A percentile compares a stretch with the other conserved stretches of the same genome.
phyloP scores from a whole-genome alignment of 345 rosid genomes.

The Euphorbia peplus region DNA sequence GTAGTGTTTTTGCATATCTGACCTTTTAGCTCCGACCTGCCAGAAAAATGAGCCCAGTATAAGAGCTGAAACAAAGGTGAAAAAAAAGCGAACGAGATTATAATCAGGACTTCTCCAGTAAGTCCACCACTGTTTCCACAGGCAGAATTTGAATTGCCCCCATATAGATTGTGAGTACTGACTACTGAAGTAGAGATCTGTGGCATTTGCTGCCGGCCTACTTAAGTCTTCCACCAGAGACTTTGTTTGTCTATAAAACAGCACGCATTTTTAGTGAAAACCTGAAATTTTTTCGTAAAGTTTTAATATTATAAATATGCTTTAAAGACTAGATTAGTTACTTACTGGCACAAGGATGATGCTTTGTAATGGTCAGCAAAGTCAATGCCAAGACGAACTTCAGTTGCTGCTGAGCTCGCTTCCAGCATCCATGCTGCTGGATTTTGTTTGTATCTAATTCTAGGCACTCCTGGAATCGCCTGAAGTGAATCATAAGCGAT shows the following conservation, averaged over 20 bases:
- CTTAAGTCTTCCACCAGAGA: slow-evolving; percentile 51
- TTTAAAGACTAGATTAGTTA: not conserved
- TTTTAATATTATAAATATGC: not conserved
- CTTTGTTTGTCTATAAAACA: slow-evolving; percentile 48
- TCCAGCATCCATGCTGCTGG: slow-evolving; percentile 30
- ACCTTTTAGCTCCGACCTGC: slow-evolving; percentile 58
- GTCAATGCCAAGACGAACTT: slow-evolving; percentile 18
- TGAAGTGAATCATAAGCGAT: slow-evolving; percentile 1
- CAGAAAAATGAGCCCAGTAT: slow-evolving; percentile 62
- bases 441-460: slow-evolving; percentile 13
- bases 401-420: slow-evolving; percentile 23
- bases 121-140: slow-evolving; percentile 72
- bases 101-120: slow-evolving; percentile 79
- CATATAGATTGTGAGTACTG: slow-evolving; percentile 46
- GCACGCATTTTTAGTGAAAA: not conserved
- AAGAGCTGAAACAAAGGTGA: slow-evolving; percentile 49
- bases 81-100: slow-evolving; percentile 53
- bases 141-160: slow-evolving; percentile 63
- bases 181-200: slow-evolving; percentile 46
- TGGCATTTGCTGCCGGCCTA: slow-evolving; percentile 46
- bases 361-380: slow-evolving; percentile 19
- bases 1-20: not conserved
- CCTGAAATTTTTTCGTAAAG: not conserved
- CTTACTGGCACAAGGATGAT: slow-evolving; percentile 18
- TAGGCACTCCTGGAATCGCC: slow-evolving; percentile 29